Conservation (phyloP, 805 yeast species). For the Wickerhamiella shivajii region DNA sequence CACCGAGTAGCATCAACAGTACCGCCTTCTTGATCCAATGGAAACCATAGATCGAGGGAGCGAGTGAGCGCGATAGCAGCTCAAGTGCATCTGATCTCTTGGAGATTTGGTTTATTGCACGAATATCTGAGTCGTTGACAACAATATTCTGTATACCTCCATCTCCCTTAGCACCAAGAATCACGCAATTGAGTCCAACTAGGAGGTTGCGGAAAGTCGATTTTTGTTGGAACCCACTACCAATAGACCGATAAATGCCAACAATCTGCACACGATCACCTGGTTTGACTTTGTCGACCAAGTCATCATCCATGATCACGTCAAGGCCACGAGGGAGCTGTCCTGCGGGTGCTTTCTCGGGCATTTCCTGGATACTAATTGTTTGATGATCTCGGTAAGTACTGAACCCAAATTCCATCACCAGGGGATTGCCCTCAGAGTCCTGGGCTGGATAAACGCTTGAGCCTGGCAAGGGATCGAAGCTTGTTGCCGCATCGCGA, state of each 20-base stretch:
- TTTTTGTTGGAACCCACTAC: slow-evolving; percentile 43
- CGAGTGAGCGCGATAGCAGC: slow-evolving; percentile 67
- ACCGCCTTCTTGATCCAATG: slow-evolving; percentile 85
- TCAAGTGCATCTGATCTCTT: slow-evolving; percentile 62
- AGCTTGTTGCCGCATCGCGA: slow-evolving; percentile 81
- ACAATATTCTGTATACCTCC: slow-evolving; percentile 52
- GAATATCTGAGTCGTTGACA: slow-evolving; percentile 67
- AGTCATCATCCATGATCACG: slow-evolving; percentile 83
- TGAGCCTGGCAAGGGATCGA: slow-evolving; percentile 68
- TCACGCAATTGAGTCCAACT: slow-evolving; percentile 77
- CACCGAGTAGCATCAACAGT: slow-evolving; percentile 79
- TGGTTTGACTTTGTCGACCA: slow-evolving; percentile 84
- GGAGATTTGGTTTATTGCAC: slow-evolving; percentile 69
- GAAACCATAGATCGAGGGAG: slow-evolving; percentile 93
- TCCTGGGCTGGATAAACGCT: slow-evolving; percentile 90
- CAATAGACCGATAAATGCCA: slow-evolving; percentile 85
- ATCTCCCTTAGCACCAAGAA: slow-evolving; percentile 77
- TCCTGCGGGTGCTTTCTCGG: slow-evolving; percentile 96
- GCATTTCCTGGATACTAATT: slow-evolving; percentile 90
- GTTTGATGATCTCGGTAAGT: slow-evolving; percentile 92
- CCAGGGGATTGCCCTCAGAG: slow-evolving; percentile 72
- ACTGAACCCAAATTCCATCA: slow-evolving; percentile 84
- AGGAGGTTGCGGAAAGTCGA: slow-evolving; percentile 72
- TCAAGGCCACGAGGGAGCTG: slow-evolving; percentile 90
- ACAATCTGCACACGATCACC: slow-evolving; percentile 92